Conservation (phyloP, 129 eudicot species). For the Ambrosia artemisiifolia region DNA sequence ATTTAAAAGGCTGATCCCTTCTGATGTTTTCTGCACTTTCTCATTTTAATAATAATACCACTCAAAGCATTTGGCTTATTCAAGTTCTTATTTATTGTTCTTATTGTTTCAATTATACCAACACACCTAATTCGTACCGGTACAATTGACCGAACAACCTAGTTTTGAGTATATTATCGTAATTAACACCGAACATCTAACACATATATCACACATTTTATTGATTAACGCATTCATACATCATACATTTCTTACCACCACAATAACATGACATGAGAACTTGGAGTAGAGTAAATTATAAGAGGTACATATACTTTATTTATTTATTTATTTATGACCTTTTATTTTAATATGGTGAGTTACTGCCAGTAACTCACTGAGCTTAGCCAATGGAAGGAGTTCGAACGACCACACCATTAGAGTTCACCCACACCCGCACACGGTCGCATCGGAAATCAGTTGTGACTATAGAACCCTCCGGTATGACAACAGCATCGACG, state of each 20-base stretch:
- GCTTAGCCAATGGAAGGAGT: conserved; percentile 31
- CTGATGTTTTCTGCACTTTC: no score
- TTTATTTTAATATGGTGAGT: no score
- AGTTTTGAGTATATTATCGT: no score
- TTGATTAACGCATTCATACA: not conserved
- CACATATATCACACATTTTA: not conserved
- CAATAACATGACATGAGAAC: not conserved
- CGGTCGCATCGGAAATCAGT: conserved; percentile 47
- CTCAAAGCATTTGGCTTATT: no score
- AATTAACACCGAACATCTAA: no score
- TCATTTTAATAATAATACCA: no score
- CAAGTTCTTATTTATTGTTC: no score
- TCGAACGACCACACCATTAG: conserved; percentile 27
- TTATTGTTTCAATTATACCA: not conserved
- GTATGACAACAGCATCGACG: conserved; percentile 41
- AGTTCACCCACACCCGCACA: conserved; percentile 55
- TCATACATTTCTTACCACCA: not conserved
- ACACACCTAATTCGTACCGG: not conserved
- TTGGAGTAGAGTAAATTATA: not conserved
- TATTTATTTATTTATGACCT: no score
- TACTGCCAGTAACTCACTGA: no score
- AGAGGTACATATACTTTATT: not conserved
- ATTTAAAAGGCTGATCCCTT: no score
- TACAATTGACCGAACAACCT: no score
- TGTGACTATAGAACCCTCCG: conserved; percentile 36